Percentiles rank a stretch among this genome's conserved stretches.
Conservation (phyloP, 2,329 filamentous ascomycete species). For the Biscogniauxia sp. region DNA sequence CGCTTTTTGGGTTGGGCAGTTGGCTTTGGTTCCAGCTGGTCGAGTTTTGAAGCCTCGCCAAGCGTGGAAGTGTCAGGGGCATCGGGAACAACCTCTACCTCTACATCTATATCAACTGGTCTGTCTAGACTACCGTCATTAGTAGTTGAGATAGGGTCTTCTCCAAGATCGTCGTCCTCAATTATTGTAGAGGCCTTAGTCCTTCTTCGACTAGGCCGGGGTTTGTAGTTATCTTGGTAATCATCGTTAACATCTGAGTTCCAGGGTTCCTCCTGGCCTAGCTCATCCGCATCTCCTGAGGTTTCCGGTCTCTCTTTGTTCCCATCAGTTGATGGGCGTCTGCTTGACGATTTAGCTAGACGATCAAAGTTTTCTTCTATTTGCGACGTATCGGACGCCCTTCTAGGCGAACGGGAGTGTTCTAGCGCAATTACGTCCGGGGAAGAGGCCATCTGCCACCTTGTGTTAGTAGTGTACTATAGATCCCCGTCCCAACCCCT, state of each 20-base stretch:
- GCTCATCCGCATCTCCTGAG: slow-evolving; percentile 28
- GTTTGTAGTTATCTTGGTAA: slow-evolving; percentile 19
- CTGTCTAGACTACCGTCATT: slow-evolving; percentile 1
- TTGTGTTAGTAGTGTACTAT: slow-evolving; percentile 8
- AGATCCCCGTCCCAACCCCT: background rate
- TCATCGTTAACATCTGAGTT: slow-evolving; percentile 11
- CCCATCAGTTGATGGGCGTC: slow-evolving; percentile 13
- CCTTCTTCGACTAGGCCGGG: slow-evolving; percentile 20
- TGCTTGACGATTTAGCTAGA: slow-evolving; percentile 2
- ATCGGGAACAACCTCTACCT: background rate
- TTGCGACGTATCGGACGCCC: slow-evolving; percentile 2
- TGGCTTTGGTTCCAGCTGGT: slow-evolving; percentile 10
- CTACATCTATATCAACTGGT: background rate
- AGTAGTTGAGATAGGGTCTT: slow-evolving; percentile 7
- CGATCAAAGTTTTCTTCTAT: slow-evolving; percentile 4
- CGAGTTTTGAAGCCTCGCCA: slow-evolving; percentile 1
- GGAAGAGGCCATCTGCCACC: slow-evolving; percentile 27
- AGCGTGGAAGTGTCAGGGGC: slow-evolving; percentile 9
- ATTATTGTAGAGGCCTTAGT: slow-evolving; percentile 7
- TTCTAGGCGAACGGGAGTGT: slow-evolving; percentile 6
- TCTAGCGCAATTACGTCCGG: slow-evolving; percentile 25
- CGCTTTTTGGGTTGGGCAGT: slow-evolving; percentile 28
- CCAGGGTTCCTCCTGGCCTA: slow-evolving; percentile 21
- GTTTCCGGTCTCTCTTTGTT: slow-evolving; percentile 17
- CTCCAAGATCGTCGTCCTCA: slow-evolving; percentile 10